These are phyloP conservation scores for Areca catechu DNA, from an alignment of 176 grass and related monocot genomes.

Conservation along the genomic window DNA sequence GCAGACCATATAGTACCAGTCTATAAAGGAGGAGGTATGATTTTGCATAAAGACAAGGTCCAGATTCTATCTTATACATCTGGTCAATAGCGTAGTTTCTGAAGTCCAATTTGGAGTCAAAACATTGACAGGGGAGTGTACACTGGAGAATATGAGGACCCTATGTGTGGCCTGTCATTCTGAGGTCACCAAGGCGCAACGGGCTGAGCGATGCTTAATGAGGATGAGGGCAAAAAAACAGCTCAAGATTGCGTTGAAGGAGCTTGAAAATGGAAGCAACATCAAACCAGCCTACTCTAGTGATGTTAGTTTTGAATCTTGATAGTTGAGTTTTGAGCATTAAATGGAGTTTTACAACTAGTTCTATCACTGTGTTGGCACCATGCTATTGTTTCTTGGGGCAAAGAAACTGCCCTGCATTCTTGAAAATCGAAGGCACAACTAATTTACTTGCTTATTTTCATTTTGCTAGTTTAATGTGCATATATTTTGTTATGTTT, in stretches of 20 bases:
- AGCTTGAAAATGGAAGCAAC: constrained; percentile 29
- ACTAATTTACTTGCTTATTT: too few species aligned
- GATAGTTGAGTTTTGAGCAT: not conserved
- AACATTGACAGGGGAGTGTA: constrained; percentile 64
- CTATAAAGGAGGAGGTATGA: constrained; percentile 81
- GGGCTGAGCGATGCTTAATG: constrained; percentile 36
- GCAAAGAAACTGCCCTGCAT: too few species aligned
- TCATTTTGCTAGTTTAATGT: too few species aligned
- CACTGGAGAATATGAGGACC: constrained; percentile 89
- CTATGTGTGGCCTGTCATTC: constrained; percentile 89
- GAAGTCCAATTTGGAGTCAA: constrained; percentile 6
- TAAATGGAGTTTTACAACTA: constrained; percentile 3
- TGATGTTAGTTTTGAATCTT: constrained; percentile 27
- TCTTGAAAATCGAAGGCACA: too few species aligned
- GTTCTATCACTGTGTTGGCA: not conserved
- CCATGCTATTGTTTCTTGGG: too few species aligned
- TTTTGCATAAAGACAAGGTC: constrained; percentile 4
- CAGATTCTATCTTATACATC: too few species aligned
- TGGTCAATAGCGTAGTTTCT: constrained; percentile 4
- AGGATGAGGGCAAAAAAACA: constrained; percentile 58
- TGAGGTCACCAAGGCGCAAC: constrained; percentile 50
- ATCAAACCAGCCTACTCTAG: not conserved
- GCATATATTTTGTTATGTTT: too few species aligned
- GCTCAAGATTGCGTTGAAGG: constrained; percentile 56
- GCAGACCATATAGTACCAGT: constrained; percentile 85